Base-by-base conservation (phyloP, 805 yeast species). In the Teunomyces kruisii region DNA sequence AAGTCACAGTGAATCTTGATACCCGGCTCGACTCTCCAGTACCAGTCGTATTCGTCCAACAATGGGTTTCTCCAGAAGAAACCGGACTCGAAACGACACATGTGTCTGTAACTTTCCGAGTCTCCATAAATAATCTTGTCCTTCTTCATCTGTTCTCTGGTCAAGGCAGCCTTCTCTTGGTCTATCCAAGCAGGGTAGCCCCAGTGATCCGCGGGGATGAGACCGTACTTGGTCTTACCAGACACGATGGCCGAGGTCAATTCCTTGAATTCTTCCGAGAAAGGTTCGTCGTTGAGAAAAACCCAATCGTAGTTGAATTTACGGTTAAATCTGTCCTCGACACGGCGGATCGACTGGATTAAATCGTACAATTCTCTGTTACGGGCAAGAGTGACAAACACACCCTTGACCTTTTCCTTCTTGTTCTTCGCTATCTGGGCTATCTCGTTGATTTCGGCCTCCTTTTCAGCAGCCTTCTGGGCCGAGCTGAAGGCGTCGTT, bases 1-100 rank as follows among this genome's bases (percentile, higher is more conserved):
- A 90, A 70, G 64, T 90, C 96, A 74, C 96, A 89, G 67, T 74
- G 83, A 56, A 89, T 78, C 62, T 79, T 78, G 61, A 86, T 78
- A 59, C 81, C 88, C 15, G 97, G 96, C 68, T 90, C 97, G 42
- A 90, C 96, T 68, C 97, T 81, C 97, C 97, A 90, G 75, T 90
- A 90, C 77, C 84, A 90, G 49, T 86, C 88, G 62, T 82, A 89
- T 12, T 87, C 84, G 44, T 74, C 74, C 74, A 90, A 62, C 46
- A 86, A 61, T 32, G 83, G 83, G 62, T 88, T 91, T 65, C 83
- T 79, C 75, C 79, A 89, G 68, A 90, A 90, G 67, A 89, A 86
- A 0, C 97, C 97, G 13, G 92, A 83, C 66, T 88, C 95, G 59
- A 77, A 90, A 59, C 97, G 78, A 65, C 97, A 89, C 97, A 89